Conservation (phyloP, 805 yeast genomes). For the Candida namnaoensis region DNA sequence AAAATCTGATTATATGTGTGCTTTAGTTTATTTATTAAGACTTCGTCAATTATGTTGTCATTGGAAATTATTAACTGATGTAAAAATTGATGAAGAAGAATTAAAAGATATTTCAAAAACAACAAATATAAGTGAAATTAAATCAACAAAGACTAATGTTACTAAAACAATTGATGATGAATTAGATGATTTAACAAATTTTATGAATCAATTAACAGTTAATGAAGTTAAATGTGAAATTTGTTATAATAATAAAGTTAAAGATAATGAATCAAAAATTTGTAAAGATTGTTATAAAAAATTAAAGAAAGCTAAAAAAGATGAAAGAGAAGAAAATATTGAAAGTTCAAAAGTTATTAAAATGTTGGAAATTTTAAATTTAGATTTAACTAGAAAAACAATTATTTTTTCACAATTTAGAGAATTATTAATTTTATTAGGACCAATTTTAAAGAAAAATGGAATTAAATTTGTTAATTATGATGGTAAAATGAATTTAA, state of each 20-base stretch:
- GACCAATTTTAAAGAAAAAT: constrained; percentile 17
- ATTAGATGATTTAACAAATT: constrained; percentile 12
- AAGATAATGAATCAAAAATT: constrained; percentile 4
- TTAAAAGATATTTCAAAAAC: constrained; percentile 1
- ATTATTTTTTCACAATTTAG: constrained; percentile 38
- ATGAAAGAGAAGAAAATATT: constrained; percentile 1
- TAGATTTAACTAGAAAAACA: constrained; percentile 28
- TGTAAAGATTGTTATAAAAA: constrained; percentile 5
- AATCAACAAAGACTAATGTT: constrained; percentile 3
- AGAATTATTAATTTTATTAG: constrained; percentile 22
- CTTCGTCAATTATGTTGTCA: constrained; percentile 30
- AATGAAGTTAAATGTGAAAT: constrained; percentile 16
- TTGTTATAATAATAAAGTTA: constrained; percentile 8
- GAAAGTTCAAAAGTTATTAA: constrained; percentile 26
- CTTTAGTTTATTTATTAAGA: constrained; percentile 22
- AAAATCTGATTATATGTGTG: constrained; percentile 14
- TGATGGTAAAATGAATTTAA: constrained; percentile 25
- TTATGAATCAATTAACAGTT: constrained; percentile 14
- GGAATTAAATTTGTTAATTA: constrained; percentile 24
- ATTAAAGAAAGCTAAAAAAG: constrained; percentile 1
- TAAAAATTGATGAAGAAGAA: constrained; percentile 8
- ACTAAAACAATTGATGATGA: constrained; percentile 7
- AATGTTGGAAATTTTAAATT: constrained; percentile 22
- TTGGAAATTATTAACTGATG: constrained; percentile 14
- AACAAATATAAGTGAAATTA: not conserved